Base-by-base conservation (phyloP, 495 filamentous ascomycete genomes). In the Cairneyella variabilis region DNA sequence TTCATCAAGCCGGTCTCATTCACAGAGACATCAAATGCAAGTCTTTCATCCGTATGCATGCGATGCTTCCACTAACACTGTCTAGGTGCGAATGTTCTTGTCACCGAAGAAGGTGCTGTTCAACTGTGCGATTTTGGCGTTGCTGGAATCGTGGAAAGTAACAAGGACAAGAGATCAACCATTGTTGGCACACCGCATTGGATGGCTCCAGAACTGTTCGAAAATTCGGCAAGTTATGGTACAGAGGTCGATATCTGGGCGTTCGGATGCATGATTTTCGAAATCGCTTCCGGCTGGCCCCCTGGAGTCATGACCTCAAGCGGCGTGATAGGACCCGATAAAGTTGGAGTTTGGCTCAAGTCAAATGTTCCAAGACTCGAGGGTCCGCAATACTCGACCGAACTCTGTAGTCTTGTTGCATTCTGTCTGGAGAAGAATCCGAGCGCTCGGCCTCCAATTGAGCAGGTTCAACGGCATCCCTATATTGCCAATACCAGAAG, bases 111-210 rank as follows among this genome's bases (percentile, higher is more conserved):
- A 53, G 93, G 93, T 3, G 77, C 77, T 18, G 76, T 97, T 10
- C 89, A 97, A 63, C 82, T 98, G 21, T 96, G 93, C 64, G 93
- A 98, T 64, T 98, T 97, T 66, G 93, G 93, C 51, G 90, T 98
- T 48, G 88, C 92, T 18, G 92, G 89, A 42, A 76, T 95, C 50
- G 75, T 96, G 36, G 89, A 96, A 58, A 88, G 82, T 10, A 88
- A 87, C 52, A 64, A 83, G 37, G 87, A 93, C 60, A 98, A 97
- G 68, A 76, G 93, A 23, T 86, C 85, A 2, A 98, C 93, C 0
- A 90, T 96, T 66, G 88, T 98, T 39, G 93, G 93, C 9, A 97
- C 93, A 5, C 89, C 89, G 14, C 83, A 96, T 69, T 98, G 92
- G 90, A 96, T 97, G 91, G 88, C 93, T 0, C 93, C 90, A 0